Base-by-base conservation (phyloP, 163 green algal species). In the Chloroidium sp. region DNA sequence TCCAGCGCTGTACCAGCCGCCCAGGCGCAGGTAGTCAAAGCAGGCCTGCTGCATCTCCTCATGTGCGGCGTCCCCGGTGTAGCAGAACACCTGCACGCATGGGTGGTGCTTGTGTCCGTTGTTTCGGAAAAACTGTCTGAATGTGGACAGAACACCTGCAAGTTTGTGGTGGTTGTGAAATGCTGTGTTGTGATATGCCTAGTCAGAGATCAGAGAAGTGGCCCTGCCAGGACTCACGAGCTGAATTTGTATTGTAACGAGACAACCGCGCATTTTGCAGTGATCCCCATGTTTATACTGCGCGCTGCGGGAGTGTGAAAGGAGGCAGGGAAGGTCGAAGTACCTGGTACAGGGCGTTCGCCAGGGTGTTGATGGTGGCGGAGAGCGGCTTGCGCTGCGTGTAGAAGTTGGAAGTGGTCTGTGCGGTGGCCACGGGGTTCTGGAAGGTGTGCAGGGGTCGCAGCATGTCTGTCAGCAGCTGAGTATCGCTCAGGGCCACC, bases 311-410 rank as follows among this genome's bases (percentile, higher is more conserved):
- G 36, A 36, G 36, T 36, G 36, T 36, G 36, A 36, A 36, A 36
- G 36, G 36, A 36, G 74, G 80, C 75, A 61, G 4, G 1, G 0
- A 82, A 36, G 36, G 36, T 36, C 36, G 36, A 36, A 36, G 6
- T 78, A 92, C 93, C 85, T 93, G 93, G 92, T 99, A 99, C 74
- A 99, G 88, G 4, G 96, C 96, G 82, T 98, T 97, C 57, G 96
- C 96, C 57, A 99, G 91, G 3, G 96, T 99, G 93, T 99, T 99
- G 89, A 99, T 98, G 77, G 96, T 99, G n/a, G 93, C 92, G 12
- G 87, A 92, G 81, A 98, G 79, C 1, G 95, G 96, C 90, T 98
- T 98, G 61, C 94, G 89, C 68, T 83, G 78, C 6, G 92, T 93
- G 89, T 99, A 98, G 80, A 99, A 99, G 76, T 92, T 90, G 6